A percentile compares a stretch with the other conserved stretches of the same genome.
phyloP scores from a whole-genome alignment of 1,139 yeast species.

The Yamadazyma trypodendri region DNA sequence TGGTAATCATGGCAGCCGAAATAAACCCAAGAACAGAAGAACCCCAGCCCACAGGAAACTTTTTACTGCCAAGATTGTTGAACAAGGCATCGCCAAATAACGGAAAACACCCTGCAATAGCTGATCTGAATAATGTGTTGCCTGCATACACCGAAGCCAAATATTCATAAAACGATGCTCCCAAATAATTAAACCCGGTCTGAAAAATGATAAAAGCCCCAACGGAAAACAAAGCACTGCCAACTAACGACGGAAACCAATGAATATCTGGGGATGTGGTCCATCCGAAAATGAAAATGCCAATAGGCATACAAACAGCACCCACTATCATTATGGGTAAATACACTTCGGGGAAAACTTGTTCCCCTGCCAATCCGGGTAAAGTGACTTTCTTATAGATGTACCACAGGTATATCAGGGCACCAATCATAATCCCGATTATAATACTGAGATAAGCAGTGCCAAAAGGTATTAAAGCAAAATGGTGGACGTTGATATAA shows the following conservation, averaged over 20 bases:
- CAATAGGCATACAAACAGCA: slow-evolving; percentile 27
- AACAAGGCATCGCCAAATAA: slow-evolving; percentile 46
- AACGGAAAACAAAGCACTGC: slow-evolving; percentile 26
- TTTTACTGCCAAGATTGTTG: slow-evolving; percentile 28
- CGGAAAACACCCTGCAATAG: slow-evolving; percentile 33
- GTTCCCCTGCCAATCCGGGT: slow-evolving; percentile 32
- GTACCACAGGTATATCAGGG: slow-evolving; percentile 20
- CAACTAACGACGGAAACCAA: slow-evolving; percentile 34
- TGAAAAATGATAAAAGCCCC: slow-evolving; percentile 35
- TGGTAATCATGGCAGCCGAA: slow-evolving; percentile 57
- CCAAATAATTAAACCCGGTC: slow-evolving; percentile 49
- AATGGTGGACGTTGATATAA: slow-evolving; percentile 20
- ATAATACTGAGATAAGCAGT: slow-evolving; percentile 21
- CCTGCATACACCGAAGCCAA: slow-evolving; percentile 34
- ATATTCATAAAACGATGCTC: slow-evolving; percentile 53
- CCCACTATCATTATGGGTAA: slow-evolving; percentile 48
- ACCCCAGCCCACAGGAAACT: slow-evolving; percentile 64
- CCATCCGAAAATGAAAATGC: slow-evolving; percentile 35
- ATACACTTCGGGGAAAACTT: slow-evolving; percentile 58
- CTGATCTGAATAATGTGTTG: slow-evolving; percentile 27
- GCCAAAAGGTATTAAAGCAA: slow-evolving; percentile 29
- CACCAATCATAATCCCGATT: slow-evolving; percentile 22
- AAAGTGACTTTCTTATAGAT: slow-evolving; percentile 22
- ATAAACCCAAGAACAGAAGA: slow-evolving; percentile 55
- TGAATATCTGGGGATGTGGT: slow-evolving; percentile 25